Evolutionary conservation across 352 stramenopile species (phyloP), one percentile per base, ranked within the genome.

Genomic region (Pythium monospermum): DNA sequence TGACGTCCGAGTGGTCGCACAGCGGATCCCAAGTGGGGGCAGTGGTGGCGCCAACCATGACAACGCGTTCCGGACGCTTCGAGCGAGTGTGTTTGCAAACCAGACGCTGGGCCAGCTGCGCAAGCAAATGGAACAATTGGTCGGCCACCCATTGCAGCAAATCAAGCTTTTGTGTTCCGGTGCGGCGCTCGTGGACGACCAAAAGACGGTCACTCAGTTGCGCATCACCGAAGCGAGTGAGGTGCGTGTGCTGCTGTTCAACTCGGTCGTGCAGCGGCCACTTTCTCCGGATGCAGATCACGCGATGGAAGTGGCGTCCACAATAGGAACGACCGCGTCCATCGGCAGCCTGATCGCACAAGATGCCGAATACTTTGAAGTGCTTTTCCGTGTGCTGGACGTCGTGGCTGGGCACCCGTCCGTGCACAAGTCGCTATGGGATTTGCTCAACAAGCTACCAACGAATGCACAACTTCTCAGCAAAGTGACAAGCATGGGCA

Each of bases 331-430:
- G 15, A 28, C 12, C 53, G 15, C 13, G 5, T 57, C 48, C 36
- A 76, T 83, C 43, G 84, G 80, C 19, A 23, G 82, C 16, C 49
- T 95, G 15, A 85, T 93, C 57, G 65, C 80, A 16, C 59, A 62
- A 22, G 67, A 91, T 59, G 61, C 53, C 6, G 70, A 79, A 18
- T 93, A 95, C 48, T 93, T 93, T 46, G 76, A 86, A 16, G 76
- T 91, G 26, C 59, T 95, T n/a, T 93, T 95, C 43, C 74, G 70
- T 45, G 74, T 93, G 16, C 64, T 93, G 12, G 84, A 93, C 46
- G 71, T 73, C 16, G 70, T 89, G 1, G 68, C 72, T 4, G 68
- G 67, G 6, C 62, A 85, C 47, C 56, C 59, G 1, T 19, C 69
- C 12, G 77, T 88, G 1, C 82, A 91, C 59, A 73, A 80, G 37